phyloP scores from a whole-genome alignment of 2,329 filamentous ascomycete genomes.

The Sphaerulina musiva region DNA sequence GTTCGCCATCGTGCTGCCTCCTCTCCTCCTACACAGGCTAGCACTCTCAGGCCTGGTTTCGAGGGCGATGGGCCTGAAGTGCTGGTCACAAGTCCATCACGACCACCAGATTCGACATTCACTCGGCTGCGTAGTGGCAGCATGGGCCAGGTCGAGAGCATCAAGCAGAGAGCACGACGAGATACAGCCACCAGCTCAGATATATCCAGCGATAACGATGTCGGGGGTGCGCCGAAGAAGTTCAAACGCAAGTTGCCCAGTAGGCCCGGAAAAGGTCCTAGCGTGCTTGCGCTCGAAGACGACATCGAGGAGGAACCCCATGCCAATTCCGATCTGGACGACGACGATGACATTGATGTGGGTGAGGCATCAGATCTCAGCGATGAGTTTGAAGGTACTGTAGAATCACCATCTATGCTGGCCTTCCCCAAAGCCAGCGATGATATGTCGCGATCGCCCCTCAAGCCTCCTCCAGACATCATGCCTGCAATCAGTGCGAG shows the following conservation, averaged over 20 bases:
- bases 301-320: conserved; percentile 35
- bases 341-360: conserved; percentile 35
- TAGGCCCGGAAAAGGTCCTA: conserved; percentile 49
- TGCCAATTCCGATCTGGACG: conserved; percentile 31
- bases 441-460: conserved; percentile 43
- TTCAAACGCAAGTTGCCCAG: conserved; percentile 55
- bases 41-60: conserved; percentile 14
- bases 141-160: conserved; percentile 62
- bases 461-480: conserved; percentile 39
- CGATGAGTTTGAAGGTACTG: conserved; percentile 54
- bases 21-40: conserved; percentile 51
- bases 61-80: conserved; percentile 25
- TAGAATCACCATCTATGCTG: conserved; percentile 66
- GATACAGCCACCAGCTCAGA: conserved; percentile 79
- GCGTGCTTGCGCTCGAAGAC: conserved; percentile 21
- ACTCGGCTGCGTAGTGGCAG: conserved; percentile 57
- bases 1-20: conserved; percentile 78
- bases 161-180: conserved; percentile 57
- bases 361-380: conserved; percentile 36
- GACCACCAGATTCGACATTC: conserved; percentile 31
- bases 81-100: conserved; percentile 45
- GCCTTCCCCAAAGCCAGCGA: conserved; percentile 53
- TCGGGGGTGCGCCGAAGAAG: conserved; percentile 46
- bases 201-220: conserved; percentile 73
- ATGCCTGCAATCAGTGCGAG: conserved; percentile 39